These are phyloP conservation scores for Celoporthe dispersa DNA, from an alignment of 2,329 filamentous ascomycete species.

Conservation along the genomic window DNA sequence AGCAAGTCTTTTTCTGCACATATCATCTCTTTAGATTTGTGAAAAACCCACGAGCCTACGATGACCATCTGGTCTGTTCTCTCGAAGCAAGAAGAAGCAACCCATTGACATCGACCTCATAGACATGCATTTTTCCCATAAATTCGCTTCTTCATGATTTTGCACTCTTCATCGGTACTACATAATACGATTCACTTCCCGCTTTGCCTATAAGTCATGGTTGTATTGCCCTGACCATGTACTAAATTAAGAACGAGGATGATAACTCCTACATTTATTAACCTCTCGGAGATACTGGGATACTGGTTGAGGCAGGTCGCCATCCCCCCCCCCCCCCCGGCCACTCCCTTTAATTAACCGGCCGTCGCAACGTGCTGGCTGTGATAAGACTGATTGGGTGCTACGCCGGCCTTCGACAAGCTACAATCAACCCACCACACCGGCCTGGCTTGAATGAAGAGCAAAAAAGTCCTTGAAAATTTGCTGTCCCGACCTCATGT, in stretches of 20 bases:
- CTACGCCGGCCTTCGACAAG: not conserved
- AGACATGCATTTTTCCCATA: no score
- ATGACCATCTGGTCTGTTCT: no score
- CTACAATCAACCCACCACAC: not conserved
- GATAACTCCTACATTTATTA: no score
- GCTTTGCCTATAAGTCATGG: not conserved
- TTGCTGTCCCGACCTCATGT: not conserved
- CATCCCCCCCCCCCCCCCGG: not conserved
- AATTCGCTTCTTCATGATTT: no score
- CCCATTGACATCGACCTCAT: no score
- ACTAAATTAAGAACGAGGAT: not conserved
- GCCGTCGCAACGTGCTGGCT: not conserved
- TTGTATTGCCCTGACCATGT: not conserved
- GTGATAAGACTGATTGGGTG: constrained; percentile 1
- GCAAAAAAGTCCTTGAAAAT: not conserved
- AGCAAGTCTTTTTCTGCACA: no score
- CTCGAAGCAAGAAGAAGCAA: no score
- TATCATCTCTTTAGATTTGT: no score
- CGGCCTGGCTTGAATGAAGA: not conserved
- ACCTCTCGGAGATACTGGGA: not conserved
- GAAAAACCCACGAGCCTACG: no score
- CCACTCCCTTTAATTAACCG: no score
- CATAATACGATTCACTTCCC: no score
- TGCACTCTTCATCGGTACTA: no score
- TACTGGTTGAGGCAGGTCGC: not conserved